phyloP scores from a whole-genome alignment of 371 early-diverging fungal genomes.

The Encephalitozoon hellem region DNA sequence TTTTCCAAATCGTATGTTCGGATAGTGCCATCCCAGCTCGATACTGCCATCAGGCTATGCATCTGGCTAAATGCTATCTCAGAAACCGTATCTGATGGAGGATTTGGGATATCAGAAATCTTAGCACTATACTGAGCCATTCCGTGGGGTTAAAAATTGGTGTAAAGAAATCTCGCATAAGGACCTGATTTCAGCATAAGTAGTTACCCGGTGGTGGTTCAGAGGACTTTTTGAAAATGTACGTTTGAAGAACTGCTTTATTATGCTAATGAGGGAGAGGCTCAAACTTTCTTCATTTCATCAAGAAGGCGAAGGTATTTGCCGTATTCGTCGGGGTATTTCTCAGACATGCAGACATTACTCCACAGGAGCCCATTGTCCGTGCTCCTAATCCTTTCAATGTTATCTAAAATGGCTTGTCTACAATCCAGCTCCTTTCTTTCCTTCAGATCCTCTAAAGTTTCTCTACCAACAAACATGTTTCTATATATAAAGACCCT shows the following conservation, averaged over 20 bases:
- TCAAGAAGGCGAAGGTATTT: not conserved
- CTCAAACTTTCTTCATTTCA: not conserved
- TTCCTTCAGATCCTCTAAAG: not conserved
- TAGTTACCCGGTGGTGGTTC: too few relatives aligned
- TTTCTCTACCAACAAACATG: not conserved
- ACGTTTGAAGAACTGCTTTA: not conserved
- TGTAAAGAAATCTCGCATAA: not conserved
- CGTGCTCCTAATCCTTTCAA: not conserved
- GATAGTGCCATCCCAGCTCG: constrained; percentile 59
- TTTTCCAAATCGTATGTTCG: constrained; percentile 43
- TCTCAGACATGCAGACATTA: not conserved
- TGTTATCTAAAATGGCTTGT: not conserved
- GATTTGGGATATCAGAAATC: constrained; percentile 29
- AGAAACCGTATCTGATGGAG: constrained; percentile 57
- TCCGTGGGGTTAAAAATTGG: constrained; percentile 5
- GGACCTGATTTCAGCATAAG: not conserved
- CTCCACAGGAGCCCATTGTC: not conserved
- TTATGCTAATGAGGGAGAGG: not conserved
- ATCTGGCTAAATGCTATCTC: constrained; percentile 45
- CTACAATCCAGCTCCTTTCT: not conserved
- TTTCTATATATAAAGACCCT: constrained; percentile 1
- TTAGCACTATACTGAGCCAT: constrained; percentile 15
- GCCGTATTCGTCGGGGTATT: not conserved
- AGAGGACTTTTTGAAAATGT: not conserved
- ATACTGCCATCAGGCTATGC: constrained; percentile 41